These are phyloP conservation scores for Nitzschia palea DNA, from an alignment of 108 stramenopile genomes.

Conservation along the genomic window DNA sequence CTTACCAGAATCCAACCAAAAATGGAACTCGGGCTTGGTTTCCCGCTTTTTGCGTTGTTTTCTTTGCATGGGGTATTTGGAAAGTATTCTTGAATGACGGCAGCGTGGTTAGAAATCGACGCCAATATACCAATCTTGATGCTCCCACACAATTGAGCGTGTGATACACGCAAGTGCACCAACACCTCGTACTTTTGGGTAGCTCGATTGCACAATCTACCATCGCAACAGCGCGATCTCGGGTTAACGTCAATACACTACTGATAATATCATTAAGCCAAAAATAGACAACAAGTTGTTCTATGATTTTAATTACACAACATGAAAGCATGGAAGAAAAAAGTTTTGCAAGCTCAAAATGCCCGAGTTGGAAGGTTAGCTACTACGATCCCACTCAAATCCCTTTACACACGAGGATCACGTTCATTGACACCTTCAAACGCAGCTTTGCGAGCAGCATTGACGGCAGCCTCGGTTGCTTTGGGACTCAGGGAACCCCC, in stretches of 20 bases:
- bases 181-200: too few species aligned
- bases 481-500: constrained; percentile 43
- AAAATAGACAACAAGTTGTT: not conserved
- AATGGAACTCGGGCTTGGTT: constrained; percentile 3
- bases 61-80: constrained; percentile 35
- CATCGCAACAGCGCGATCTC: too few species aligned
- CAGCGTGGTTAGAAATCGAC: constrained; percentile 4
- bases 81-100: constrained; percentile 28
- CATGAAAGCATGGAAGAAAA: not conserved
- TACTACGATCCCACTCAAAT: too few species aligned
- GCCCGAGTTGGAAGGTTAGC: too few species aligned
- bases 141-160: constrained; percentile 11
- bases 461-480: constrained; percentile 69
- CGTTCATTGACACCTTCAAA: constrained; percentile 83
- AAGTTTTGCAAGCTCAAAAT: not conserved
- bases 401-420: constrained; percentile 16
- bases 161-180: too few species aligned
- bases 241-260: too few species aligned
- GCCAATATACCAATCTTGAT: constrained; percentile 17
- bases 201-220: too few species aligned
- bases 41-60: constrained; percentile 21
- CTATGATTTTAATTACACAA: not conserved
- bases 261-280: too few species aligned
- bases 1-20: not conserved
- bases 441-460: constrained; percentile 78